These are phyloP conservation scores for Lunasporangiospora selenospora DNA, from an alignment of 192 early-diverging fungal species.

Conservation along the genomic window DNA sequence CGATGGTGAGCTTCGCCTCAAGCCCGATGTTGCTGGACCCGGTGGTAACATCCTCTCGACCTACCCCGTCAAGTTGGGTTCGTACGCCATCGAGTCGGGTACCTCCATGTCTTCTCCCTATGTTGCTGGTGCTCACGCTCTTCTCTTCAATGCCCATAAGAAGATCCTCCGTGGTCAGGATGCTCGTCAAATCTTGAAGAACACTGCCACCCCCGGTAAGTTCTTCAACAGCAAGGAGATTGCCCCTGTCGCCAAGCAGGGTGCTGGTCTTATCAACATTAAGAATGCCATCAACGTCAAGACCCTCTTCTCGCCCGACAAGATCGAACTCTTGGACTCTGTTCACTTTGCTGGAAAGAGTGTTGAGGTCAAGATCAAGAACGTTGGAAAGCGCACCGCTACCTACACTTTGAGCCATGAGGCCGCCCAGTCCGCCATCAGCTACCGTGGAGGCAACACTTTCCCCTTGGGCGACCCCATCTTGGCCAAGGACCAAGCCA, in stretches of 20 bases:
- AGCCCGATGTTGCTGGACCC: constrained; percentile 68
- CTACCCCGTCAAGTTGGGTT: constrained; percentile 50
- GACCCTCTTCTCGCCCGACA: constrained; percentile 59
- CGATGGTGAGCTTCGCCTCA: constrained; percentile 63
- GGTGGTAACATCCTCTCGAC: constrained; percentile 76
- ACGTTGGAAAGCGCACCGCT: constrained; percentile 26
- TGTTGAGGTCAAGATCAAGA: constrained; percentile 49
- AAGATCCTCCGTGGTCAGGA: constrained; percentile 47
- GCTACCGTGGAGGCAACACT: constrained; percentile 21
- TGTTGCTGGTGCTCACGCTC: constrained; percentile 70
- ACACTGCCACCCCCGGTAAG: constrained; percentile 19
- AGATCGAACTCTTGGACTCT: constrained; percentile 61
- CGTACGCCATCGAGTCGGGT: constrained; percentile 61
- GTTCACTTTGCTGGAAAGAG: constrained; percentile 40
- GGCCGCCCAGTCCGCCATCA: constrained; percentile 42
- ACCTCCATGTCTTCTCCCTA: constrained; percentile 88
- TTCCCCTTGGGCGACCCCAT: constrained; percentile 46
- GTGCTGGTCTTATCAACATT: constrained; percentile 77
- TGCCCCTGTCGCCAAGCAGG: constrained; percentile 62
- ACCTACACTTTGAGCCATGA: constrained; percentile 46
- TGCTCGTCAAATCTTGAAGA: constrained; percentile 34
- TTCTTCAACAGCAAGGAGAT: not conserved
- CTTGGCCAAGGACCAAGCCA: constrained; percentile 38
- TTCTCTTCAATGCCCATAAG: constrained; percentile 60
- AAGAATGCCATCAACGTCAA: constrained; percentile 62